phyloP scores from a whole-genome alignment of 495 filamentous ascomycete species.

The Pyrenula aspistea region DNA sequence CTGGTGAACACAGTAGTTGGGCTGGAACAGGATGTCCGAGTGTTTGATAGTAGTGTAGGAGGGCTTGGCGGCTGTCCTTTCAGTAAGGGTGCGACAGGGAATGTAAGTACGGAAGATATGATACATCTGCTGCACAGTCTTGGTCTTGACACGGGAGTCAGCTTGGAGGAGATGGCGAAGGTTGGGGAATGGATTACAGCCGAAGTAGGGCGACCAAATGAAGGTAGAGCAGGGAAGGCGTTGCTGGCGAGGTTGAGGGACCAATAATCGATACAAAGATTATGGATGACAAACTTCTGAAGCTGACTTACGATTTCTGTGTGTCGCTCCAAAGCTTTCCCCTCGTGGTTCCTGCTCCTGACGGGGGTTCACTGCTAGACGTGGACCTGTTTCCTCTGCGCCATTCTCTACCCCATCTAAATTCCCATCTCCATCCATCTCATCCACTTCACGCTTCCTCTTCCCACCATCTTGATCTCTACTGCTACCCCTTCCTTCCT shows the following conservation, averaged over 20 bases:
- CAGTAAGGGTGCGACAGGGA: conserved; percentile 86
- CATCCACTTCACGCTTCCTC: no score
- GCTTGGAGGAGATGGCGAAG: conserved; percentile 67
- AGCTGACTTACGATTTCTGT: no score
- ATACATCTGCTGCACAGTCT: conserved; percentile 80
- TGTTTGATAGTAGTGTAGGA: conserved; percentile 81
- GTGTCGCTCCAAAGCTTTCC: no score
- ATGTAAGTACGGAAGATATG: conserved; percentile 89
- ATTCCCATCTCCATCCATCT: no score
- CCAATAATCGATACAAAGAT: no score
- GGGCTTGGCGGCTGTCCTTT: conserved; percentile 93
- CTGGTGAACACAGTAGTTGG: conserved; percentile 80
- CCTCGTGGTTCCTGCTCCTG: no score
- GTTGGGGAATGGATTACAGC: conserved; percentile 83
- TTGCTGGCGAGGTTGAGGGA: conserved; percentile 41
- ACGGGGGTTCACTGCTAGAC: no score
- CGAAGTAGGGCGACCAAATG: conserved; percentile 67
- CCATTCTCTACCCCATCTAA: no score
- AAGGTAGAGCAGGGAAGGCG: conserved; percentile 68
- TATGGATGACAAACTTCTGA: no score
- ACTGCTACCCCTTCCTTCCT: neutral
- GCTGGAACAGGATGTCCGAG: conserved; percentile 77
- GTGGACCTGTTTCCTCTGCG: no score
- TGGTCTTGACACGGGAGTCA: conserved; percentile 78
- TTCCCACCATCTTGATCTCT: neutral